Percentiles rank a stretch among this genome's conserved stretches.
Conservation (phyloP, 2,329 filamentous ascomycete genomes). For the Diaporthe amygdali region DNA sequence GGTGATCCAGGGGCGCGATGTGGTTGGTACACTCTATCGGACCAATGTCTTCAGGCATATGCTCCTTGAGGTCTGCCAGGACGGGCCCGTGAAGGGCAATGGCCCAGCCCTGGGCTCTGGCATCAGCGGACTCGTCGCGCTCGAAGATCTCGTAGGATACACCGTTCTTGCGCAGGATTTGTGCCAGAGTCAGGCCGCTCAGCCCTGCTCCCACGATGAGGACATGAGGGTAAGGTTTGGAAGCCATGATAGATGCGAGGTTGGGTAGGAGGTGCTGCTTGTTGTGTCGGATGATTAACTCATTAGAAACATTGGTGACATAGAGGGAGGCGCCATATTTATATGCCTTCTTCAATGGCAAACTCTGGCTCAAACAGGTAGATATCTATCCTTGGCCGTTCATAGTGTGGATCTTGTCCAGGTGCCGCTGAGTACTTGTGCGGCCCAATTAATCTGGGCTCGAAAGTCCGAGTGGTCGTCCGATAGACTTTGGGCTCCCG, state of each 20-base stretch:
- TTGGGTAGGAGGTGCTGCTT: not conserved
- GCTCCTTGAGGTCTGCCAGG: slow-evolving; percentile 27
- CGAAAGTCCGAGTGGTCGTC: not conserved
- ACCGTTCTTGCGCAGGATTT: slow-evolving; percentile 39
- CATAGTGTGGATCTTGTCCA: not conserved
- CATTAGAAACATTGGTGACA: not conserved
- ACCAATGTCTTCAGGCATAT: slow-evolving; percentile 31
- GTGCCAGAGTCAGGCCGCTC: slow-evolving; percentile 46
- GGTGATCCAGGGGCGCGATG: slow-evolving; percentile 29
- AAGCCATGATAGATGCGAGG: not conserved
- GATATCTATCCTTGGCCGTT: not conserved
- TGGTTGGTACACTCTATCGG: slow-evolving; percentile 29
- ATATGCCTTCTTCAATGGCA: not conserved
- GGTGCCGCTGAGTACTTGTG: not conserved
- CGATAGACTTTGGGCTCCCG: not conserved
- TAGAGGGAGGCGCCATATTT: not conserved
- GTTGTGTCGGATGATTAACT: not conserved
- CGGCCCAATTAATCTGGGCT: not conserved
- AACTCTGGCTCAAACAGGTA: not conserved
- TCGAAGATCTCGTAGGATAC: slow-evolving; percentile 45
- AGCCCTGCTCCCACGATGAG: slow-evolving; percentile 49
- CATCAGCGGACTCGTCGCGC: slow-evolving; percentile 35
- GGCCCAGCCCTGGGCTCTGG: slow-evolving; percentile 36
- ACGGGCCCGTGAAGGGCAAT: slow-evolving; percentile 36
- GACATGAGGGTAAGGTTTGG: slow-evolving; percentile 31